A percentile compares a stretch with the other conserved stretches of the same genome.
Evolutionary conservation across 2,329 filamentous ascomycete species (phyloP).

Genomic region (Rhexocercosporidium sp.): DNA sequence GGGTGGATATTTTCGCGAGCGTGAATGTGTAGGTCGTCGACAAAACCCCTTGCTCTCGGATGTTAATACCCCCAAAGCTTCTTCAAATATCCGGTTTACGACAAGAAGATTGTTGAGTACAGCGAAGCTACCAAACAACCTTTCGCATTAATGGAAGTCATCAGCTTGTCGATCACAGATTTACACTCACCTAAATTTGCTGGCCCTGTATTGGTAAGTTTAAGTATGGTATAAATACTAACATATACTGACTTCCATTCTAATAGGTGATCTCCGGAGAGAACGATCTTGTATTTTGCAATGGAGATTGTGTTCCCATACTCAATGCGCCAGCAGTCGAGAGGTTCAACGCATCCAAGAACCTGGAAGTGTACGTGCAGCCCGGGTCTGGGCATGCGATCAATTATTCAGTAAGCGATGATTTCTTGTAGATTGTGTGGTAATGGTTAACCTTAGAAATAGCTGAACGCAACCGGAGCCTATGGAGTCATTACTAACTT

Average conservation of each 20-base stretch:
- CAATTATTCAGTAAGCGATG: not conserved
- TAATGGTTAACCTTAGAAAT: not conserved
- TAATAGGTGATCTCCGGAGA: slow-evolving; percentile 17
- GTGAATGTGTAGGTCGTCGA: slow-evolving; percentile 26
- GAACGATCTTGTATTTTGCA: slow-evolving; percentile 23
- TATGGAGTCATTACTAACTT: not conserved
- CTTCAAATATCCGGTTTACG: slow-evolving; percentile 21
- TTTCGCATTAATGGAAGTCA: slow-evolving; percentile 20
- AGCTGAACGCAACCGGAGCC: not conserved
- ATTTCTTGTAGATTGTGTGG: not conserved
- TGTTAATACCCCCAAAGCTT: slow-evolving; percentile 9
- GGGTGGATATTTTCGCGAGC: slow-evolving; percentile 38
- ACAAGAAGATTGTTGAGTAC: slow-evolving; percentile 14
- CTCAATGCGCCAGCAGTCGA: slow-evolving; percentile 2
- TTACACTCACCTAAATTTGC: slow-evolving; percentile 9
- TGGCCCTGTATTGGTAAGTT: slow-evolving; percentile 10
- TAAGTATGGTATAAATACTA: not conserved
- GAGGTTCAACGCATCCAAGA: slow-evolving; percentile 11
- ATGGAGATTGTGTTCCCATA: slow-evolving; percentile 7
- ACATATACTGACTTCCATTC: not conserved
- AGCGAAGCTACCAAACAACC: slow-evolving; percentile 16
- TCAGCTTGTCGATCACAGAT: slow-evolving; percentile 15
- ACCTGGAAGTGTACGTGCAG: slow-evolving; percentile 7
- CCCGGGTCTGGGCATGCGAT: slow-evolving; percentile 16
- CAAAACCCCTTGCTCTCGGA: not conserved